These are phyloP conservation scores for Elongisporangium senticosum DNA, from an alignment of 352 stramenopile genomes.

Conservation along the genomic window DNA sequence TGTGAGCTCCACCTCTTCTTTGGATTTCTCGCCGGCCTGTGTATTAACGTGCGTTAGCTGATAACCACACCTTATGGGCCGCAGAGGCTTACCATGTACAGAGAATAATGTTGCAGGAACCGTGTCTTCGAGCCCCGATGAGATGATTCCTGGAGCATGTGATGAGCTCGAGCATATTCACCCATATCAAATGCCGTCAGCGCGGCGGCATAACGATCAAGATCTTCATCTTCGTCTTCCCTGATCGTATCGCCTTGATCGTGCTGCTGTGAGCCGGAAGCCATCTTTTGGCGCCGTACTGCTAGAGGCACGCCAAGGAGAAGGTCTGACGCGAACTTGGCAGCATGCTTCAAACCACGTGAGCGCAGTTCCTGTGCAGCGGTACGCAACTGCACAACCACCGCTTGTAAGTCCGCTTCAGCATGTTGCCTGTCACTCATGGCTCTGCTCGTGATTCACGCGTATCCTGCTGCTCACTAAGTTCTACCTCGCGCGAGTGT, in stretches of 20 bases:
- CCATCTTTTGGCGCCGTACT: conserved; percentile 1
- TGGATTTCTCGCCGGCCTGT: conserved; percentile 74
- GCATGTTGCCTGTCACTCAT: not conserved
- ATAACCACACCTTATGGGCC: conserved; percentile 2
- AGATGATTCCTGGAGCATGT: conserved; percentile 28
- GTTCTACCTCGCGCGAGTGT: not conserved
- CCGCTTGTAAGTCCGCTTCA: not conserved
- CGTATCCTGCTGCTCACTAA: not conserved
- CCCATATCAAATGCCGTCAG: conserved; percentile 61
- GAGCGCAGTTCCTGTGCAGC: conserved; percentile 43
- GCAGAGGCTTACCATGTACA: conserved; percentile 46
- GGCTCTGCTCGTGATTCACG: not conserved
- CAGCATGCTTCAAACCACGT: conserved; percentile 60
- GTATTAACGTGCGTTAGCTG: not conserved
- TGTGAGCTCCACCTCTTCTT: conserved; percentile 68
- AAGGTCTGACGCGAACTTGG: conserved; percentile 71
- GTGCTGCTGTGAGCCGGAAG: not conserved
- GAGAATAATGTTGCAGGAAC: conserved; percentile 74
- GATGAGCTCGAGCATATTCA: conserved; percentile 71
- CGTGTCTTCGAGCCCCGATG: conserved; percentile 18
- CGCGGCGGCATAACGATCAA: conserved; percentile 54
- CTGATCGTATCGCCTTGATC: conserved; percentile 1
- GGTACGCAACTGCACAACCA: conserved; percentile 42
- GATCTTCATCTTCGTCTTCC: conserved; percentile 6
- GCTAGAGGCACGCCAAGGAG: conserved; percentile 52